Evolutionary conservation across 805 yeast species (phyloP), one percentile per base, ranked within the genome.

Genomic region (Candida pseudoglaebosa): DNA sequence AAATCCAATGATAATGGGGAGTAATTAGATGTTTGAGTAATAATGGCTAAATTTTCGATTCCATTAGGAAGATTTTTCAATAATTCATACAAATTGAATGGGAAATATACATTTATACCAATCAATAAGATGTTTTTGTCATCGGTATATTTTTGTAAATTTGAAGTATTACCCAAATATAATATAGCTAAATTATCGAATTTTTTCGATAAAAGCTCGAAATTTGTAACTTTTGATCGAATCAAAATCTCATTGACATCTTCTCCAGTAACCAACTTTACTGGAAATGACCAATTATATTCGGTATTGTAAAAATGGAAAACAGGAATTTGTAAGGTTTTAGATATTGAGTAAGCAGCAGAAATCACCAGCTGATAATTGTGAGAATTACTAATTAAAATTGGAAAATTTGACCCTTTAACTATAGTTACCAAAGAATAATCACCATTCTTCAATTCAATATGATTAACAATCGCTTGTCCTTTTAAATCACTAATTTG

Each of bases 1-100:
- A 88, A 77, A 54, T 89, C 96, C 47, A 89, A 73, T 48, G 84
- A 69, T 30, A 89, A 67, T 3, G 91, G 87, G 12, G 84, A 77
- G 61, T 84, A 81, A 37, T 62, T 59, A 34, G 64, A 56, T 38
- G 59, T 40, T 63, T 89, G 95, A 53, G 85, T 84, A 17, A 85
- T 68, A 13, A 84, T 73, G 9, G 79, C 75, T 37, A 90, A 65
- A 19, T 73, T 70, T 43, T 69, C 67, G 38, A 78, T 76, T 6
- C 78, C 58, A 2, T 70, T 44, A 19, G 91, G 90, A 30, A 84
- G 57, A 2, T 64, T 51, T 1, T 63, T 47, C 36, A 77, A 62
- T 20, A 87, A 64, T 12, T 67, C 57, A n/a, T 65, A 56, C 36
- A 80, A 67, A 42, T 72, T 63, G 67, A 89, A 84, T 2, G 96